Conservation (phyloP, 129 eudicot genomes). For the Pittosporum tobira region DNA sequence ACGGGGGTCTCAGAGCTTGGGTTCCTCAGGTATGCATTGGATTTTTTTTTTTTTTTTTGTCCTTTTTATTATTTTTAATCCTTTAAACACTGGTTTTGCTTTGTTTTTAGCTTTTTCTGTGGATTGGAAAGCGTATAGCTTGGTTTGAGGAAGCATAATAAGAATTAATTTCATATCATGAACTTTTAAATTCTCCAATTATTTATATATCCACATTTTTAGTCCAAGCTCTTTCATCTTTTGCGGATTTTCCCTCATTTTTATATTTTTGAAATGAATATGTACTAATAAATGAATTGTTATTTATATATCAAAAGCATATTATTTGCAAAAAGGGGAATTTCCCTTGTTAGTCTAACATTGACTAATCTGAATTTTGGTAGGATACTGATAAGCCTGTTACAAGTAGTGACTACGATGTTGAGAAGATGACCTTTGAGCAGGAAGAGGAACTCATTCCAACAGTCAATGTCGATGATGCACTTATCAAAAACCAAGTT, state of each 20-base stretch:
- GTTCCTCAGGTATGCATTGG: conserved; percentile 76
- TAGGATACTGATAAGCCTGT: conserved; percentile 22
- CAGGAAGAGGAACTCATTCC: conserved; percentile 78
- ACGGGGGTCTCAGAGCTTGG: conserved; percentile 75
- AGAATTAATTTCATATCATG: background rate
- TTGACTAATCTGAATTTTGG: conserved; percentile 10
- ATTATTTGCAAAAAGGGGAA: background rate
- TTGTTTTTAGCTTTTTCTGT: background rate
- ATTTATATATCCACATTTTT: background rate
- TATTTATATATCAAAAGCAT: background rate
- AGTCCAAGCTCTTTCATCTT: background rate
- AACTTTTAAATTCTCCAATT: no score
- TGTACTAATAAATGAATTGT: background rate
- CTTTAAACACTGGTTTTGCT: no score
- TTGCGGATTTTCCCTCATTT: no score
- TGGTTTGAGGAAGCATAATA: background rate
- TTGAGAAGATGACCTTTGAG: conserved; percentile 63
- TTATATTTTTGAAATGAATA: conserved; percentile 5
- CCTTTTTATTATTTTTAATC: no score
- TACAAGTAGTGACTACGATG: conserved; percentile 46
- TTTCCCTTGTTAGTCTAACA: background rate
- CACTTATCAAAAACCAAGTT: no score
- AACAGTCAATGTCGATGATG: conserved; percentile 32
- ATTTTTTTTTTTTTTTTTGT: background rate
- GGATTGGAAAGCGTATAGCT: conserved; percentile 1